These are phyloP conservation scores for Malassezia caprae DNA, from an alignment of 1,284 basidiomycete species.

Conservation along the genomic window DNA sequence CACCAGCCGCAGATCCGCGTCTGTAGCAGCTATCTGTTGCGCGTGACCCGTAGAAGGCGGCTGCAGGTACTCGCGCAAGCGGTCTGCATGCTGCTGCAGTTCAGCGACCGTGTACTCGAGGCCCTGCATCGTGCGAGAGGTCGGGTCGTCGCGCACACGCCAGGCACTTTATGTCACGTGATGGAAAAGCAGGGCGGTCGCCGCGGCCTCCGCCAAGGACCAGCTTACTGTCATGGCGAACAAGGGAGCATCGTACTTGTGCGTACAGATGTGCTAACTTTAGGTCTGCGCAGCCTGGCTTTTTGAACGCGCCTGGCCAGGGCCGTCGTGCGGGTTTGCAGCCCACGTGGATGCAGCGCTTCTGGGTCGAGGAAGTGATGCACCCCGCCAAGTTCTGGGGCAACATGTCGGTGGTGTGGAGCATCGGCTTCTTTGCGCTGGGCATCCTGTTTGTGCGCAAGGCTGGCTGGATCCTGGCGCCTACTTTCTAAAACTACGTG, in stretches of 20 bases:
- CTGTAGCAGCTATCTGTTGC: background rate
- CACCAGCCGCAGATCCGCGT: slow-evolving; percentile 8
- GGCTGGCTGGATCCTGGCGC: slow-evolving; percentile 32
- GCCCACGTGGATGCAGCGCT: slow-evolving; percentile 13
- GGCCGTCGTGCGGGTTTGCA: background rate
- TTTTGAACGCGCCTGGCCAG: slow-evolving; percentile 2
- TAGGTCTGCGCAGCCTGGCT: slow-evolving; percentile 17
- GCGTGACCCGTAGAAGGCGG: background rate
- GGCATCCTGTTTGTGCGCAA: slow-evolving; percentile 35
- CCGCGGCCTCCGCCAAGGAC: background rate
- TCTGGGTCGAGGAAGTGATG: slow-evolving; percentile 25
- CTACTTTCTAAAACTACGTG: slow-evolving; percentile 26
- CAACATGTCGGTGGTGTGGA: slow-evolving; percentile 38
- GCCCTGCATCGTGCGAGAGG: background rate
- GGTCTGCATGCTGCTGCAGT: slow-evolving; percentile 1
- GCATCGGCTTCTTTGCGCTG: slow-evolving; percentile 30
- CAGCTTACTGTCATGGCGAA: slow-evolving; percentile 8
- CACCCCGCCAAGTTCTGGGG: slow-evolving; percentile 38
- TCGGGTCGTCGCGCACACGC: background rate
- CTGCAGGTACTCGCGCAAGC: slow-evolving; percentile 5
- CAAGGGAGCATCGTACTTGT: slow-evolving; percentile 16
- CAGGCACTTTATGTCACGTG: slow-evolving; percentile 6
- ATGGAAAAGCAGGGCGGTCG: background rate
- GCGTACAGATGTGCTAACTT: background rate
- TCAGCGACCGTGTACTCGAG: slow-evolving; percentile 1